Evolutionary conservation across 1,284 basidiomycete genomes (phyloP), one percentile per base, ranked within the genome.

Genomic region (Schizophyllum amplum): DNA sequence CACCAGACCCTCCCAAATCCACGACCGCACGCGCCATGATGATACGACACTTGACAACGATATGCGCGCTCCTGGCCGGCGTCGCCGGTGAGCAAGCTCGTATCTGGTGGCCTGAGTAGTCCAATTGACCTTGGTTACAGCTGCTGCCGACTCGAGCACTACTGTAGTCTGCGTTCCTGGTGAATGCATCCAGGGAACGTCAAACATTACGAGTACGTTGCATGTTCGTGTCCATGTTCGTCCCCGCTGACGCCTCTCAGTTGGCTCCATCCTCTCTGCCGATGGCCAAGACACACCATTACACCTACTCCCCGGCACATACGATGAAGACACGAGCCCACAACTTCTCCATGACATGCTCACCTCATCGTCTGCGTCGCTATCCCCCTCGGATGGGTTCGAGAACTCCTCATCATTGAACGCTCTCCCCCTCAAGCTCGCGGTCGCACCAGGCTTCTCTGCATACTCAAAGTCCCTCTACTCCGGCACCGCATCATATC

Each of bases 291-390:
- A 50, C 13, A 50, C 48, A 22, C 9, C 48, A 24, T 22, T 50
- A 50, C 48, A 50, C 52, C 76, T 91, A 46, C 79, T 91, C 46
- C 88, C 88, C 5, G 88, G 85, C 55, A 80, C 85, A 71, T 91
- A 91, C 65, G 78, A 84, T 0, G 76, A 83, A 22, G 76, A 80
- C 9, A 86, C 86, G 5, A 83, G 81, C 64, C 89, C 88, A 9
- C 75, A 84, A 67, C 74, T 90, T 42, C 77, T 90, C 24, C 84
- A 88, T 63, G 70, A 80, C 54, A 67, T 84, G 50, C 76, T 91
- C 55, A 83, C 83, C 9, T 80, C 83, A 0, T 76, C 84, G 42
- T 82, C 82, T 53, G 76, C 84, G 17, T 74, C 79, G 3, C 69
- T 87, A 53, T 69, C 78, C 22, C 70, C 82, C 1, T 82, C 84